Evolutionary conservation across 2,329 filamentous ascomycete genomes (phyloP), one percentile per base, ranked within the genome.

Genomic region (Onygenales sp.): DNA sequence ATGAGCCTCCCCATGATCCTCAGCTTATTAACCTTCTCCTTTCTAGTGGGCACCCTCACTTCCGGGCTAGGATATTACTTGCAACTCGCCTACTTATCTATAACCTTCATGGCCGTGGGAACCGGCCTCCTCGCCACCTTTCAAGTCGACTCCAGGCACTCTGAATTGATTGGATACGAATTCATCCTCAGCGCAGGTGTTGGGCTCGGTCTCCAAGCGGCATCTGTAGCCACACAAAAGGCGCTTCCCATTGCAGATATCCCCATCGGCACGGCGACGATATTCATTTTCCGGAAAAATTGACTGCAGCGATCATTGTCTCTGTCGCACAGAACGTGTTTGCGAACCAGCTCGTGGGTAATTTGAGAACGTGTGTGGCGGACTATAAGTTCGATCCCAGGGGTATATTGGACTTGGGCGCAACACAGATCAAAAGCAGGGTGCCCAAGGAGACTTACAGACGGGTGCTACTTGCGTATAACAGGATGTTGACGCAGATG

Each of bases 51-150:
- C 35, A 61, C 63, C 4, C 54, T 72, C 7, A 65, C 73, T 17
- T 61, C 67, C 2, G 65, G 60, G 36, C 61, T 72, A 21, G 74
- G 75, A 17, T 75, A 75, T 60, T 78, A 77, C 58, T 71, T 71
- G 10, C 75, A 74, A 2, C 66, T 72, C 53, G 68, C 75, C 63
- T 61, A 31, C 41, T 8, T 44, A 13, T n/a, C 42, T 2, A 59
- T 61, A 8, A 59, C 57, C n/a, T 47, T 70, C 31, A 54, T 59
- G 38, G 58, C 61, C 7, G 54, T 70, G 47, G 66, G 60, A 2
- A 52, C 57, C n/a, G 68, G 67, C 7, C 57, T 71, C 13, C 54
- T 69, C 51, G 68, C 64, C 57, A 69, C 66, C 2, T 59, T 71
- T 27, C 58, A 66, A 31, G 58, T 65, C 38, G 49, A 55, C n/a